These are phyloP conservation scores for Pichia cephalocereana DNA, from an alignment of 805 yeast genomes.

Conservation along the genomic window DNA sequence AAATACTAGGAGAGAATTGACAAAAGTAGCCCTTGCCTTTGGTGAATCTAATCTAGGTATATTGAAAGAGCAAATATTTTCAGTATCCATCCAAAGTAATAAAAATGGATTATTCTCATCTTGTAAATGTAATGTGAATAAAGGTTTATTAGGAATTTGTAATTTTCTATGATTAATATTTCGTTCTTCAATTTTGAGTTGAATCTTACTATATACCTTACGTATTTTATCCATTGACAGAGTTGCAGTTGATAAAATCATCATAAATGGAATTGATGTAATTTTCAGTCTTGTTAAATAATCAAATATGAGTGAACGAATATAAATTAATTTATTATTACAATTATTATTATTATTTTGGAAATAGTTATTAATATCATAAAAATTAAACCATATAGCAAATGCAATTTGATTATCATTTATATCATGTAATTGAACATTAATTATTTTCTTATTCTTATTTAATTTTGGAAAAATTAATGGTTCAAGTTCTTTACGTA, in stretches of 20 bases:
- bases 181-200: neutral
- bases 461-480: neutral
- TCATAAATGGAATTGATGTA: neutral
- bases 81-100: constrained; percentile 14
- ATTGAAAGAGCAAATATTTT: constrained; percentile 12
- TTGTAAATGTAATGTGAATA: constrained; percentile 10
- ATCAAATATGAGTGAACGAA: neutral
- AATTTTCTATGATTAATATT: neutral
- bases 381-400: constrained; percentile 1
- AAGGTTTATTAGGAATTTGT: neutral
- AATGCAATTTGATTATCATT: neutral
- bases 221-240: constrained; percentile 1
- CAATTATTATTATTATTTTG: neutral
- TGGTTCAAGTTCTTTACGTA: neutral
- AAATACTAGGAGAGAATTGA: constrained; percentile 8
- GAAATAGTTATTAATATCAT: neutral
- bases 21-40: constrained; percentile 5
- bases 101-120: constrained; percentile 7
- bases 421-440: neutral
- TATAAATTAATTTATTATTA: neutral
- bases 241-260: neutral
- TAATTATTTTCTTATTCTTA: neutral
- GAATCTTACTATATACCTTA: neutral
- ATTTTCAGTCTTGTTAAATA: neutral
- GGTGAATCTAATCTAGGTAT: neutral